Evolutionary conservation across 2,329 filamentous ascomycete genomes (phyloP).

Genomic region (Colletotrichum destructivum): DNA sequence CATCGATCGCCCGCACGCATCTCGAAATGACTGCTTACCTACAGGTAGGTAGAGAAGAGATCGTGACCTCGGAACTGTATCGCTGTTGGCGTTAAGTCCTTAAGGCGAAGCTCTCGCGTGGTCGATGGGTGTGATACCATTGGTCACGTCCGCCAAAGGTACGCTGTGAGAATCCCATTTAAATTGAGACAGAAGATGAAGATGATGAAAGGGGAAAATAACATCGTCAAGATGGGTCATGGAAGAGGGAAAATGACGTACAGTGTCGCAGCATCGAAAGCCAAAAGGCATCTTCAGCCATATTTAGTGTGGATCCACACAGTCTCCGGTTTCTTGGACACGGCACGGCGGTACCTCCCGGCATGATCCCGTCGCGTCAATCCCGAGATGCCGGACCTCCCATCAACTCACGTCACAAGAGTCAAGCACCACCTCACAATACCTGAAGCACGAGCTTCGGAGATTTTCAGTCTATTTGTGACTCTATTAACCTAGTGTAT

Average conservation of each 20-base stretch:
- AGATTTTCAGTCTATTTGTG: slow-evolving; percentile 10
- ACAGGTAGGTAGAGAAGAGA: not conserved
- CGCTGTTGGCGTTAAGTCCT: slow-evolving; percentile 2
- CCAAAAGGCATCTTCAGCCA: no score
- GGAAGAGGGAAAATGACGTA: not conserved
- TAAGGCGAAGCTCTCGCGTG: not conserved
- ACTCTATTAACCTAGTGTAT: slow-evolving; percentile 27
- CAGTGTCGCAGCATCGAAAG: not conserved
- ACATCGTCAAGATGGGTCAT: not conserved
- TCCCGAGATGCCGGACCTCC: slow-evolving; percentile 1
- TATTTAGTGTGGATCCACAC: no score
- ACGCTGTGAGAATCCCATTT: not conserved
- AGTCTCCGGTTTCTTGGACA: no score
- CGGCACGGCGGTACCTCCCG: not conserved
- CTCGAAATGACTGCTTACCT: not conserved
- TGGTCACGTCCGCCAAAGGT: not conserved
- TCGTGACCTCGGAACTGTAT: not conserved
- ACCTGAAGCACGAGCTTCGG: slow-evolving; percentile 13
- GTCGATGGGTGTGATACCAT: slow-evolving; percentile 2
- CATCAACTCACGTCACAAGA: slow-evolving; percentile 22
- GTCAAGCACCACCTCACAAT: not conserved
- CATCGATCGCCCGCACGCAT: not conserved
- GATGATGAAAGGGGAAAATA: not conserved
- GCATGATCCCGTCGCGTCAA: not conserved
- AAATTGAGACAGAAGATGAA: not conserved